Conservation (phyloP, 768 basidiomycete species). For the Gloeophyllum trabeum region DNA sequence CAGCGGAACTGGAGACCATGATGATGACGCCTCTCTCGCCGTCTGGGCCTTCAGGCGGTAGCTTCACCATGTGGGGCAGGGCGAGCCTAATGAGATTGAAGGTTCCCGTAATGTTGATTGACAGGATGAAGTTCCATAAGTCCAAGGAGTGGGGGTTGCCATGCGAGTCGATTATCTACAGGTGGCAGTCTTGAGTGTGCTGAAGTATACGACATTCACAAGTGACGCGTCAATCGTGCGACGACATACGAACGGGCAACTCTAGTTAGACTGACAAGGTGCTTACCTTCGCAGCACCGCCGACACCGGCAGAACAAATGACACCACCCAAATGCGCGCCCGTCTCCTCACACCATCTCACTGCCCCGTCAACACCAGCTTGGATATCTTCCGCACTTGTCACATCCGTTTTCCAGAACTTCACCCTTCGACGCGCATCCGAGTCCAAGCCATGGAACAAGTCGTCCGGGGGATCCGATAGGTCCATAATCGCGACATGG, state of each 20-base stretch:
- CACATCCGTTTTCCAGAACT: constrained; percentile 15
- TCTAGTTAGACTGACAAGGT: too few species aligned
- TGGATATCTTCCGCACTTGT: constrained; percentile 14
- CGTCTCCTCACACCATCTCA: constrained; percentile 18
- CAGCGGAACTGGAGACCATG: constrained; percentile 43
- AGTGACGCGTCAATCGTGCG: neutral
- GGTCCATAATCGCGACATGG: constrained; percentile 42
- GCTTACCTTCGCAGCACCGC: constrained; percentile 18
- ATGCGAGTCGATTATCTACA: constrained; percentile 34
- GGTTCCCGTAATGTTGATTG: constrained; percentile 44
- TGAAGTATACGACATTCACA: neutral
- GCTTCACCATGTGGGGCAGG: constrained; percentile 35
- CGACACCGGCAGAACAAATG: constrained; percentile 48
- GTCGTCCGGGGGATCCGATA: constrained; percentile 22
- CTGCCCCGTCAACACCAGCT: constrained; percentile 13
- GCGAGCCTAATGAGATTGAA: constrained; percentile 50
- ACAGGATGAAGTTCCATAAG: constrained; percentile 39
- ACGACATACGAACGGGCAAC: too few species aligned
- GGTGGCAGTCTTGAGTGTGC: neutral
- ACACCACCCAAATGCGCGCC: constrained; percentile 42
- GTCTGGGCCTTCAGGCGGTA: constrained; percentile 30
- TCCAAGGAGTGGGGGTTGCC: constrained; percentile 36
- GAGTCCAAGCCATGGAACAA: neutral
- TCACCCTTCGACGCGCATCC: neutral
- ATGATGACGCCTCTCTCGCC: constrained; percentile 50